Conservation (phyloP, 148 eudicot genomes). For the Rhododendron griersonianum region DNA sequence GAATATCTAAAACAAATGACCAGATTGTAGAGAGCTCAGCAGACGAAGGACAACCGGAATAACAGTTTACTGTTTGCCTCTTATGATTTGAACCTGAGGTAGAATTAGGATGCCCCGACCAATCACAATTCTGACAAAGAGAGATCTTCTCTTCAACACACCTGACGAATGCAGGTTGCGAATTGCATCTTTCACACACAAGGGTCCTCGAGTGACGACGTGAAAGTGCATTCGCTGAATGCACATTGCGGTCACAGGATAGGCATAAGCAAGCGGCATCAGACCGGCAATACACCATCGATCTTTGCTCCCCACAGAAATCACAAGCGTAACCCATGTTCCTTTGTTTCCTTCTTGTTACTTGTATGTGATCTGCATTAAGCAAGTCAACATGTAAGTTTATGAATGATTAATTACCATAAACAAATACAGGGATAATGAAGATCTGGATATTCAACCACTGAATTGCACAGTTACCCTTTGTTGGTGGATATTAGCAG, state of each 20-base stretch:
- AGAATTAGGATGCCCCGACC: conserved; percentile 46
- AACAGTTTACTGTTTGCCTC: conserved; percentile 55
- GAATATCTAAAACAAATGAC: conserved; percentile 59
- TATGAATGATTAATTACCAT: not conserved
- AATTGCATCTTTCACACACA: conserved; percentile 74
- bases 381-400: not conserved
- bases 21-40: conserved; percentile 74
- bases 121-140: conserved; percentile 79
- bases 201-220: conserved; percentile 87
- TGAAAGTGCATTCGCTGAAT: conserved; percentile 93
- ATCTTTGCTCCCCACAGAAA: conserved; percentile 71
- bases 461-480: not conserved
- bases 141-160: conserved; percentile 71
- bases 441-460: not conserved
- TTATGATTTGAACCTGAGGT: conserved; percentile 44
- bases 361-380: conserved; percentile 8
- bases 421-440: not conserved
- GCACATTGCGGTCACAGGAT: conserved; percentile 92
- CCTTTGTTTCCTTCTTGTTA: not conserved
- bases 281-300: conserved; percentile 89
- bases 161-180: conserved; percentile 69
- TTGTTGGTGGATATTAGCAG: not conserved
- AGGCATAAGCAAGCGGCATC: conserved; percentile 88
- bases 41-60: conserved; percentile 88
- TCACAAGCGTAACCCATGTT: conserved; percentile 83